Conservation (phyloP, 208 protist species). For the Crithidia bombi region DNA sequence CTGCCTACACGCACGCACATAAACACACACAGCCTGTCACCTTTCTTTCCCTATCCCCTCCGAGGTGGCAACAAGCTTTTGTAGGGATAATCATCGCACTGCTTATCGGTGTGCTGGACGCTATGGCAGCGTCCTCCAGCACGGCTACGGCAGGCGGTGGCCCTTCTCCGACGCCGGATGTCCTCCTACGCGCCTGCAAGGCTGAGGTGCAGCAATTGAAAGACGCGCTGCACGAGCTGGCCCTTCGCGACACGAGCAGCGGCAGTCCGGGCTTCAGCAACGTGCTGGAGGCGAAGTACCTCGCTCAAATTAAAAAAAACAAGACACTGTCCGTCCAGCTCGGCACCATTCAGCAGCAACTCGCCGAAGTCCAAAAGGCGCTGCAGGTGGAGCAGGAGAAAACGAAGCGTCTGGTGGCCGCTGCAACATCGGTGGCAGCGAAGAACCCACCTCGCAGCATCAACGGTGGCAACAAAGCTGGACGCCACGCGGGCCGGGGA, state of each 20-base stretch:
- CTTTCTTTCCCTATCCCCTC: too few relatives aligned
- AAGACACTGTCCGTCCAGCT: slow-evolving; percentile 62
- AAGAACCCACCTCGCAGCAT: too few relatives aligned
- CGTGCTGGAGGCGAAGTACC: slow-evolving; percentile 67
- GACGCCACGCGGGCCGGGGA: not conserved
- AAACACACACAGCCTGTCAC: too few relatives aligned
- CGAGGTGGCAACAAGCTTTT: too few relatives aligned
- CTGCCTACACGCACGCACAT: too few relatives aligned
- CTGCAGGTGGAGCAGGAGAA: slow-evolving; percentile 41
- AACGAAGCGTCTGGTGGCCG: slow-evolving; percentile 26
- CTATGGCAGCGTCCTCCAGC: too few relatives aligned
- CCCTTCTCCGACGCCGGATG: not conserved
- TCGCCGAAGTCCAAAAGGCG: slow-evolving; percentile 42
- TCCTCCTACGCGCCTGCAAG: slow-evolving; percentile 22
- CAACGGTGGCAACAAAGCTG: not conserved
- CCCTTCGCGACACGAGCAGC: slow-evolving; percentile 22
- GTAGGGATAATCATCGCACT: too few relatives aligned
- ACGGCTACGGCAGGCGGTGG: slow-evolving; percentile 12
- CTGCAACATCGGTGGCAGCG: slow-evolving; percentile 17
- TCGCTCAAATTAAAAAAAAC: slow-evolving; percentile 52
- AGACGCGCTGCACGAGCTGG: slow-evolving; percentile 31
- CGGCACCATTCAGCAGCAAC: slow-evolving; percentile 22
- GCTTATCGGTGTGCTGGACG: too few relatives aligned
- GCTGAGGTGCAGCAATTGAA: slow-evolving; percentile 47
- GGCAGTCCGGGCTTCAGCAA: slow-evolving; percentile 26